Evolutionary conservation across 2,329 filamentous ascomycete species (phyloP), one percentile per base, ranked within the genome.

Genomic region (Ophiostoma sp.): DNA sequence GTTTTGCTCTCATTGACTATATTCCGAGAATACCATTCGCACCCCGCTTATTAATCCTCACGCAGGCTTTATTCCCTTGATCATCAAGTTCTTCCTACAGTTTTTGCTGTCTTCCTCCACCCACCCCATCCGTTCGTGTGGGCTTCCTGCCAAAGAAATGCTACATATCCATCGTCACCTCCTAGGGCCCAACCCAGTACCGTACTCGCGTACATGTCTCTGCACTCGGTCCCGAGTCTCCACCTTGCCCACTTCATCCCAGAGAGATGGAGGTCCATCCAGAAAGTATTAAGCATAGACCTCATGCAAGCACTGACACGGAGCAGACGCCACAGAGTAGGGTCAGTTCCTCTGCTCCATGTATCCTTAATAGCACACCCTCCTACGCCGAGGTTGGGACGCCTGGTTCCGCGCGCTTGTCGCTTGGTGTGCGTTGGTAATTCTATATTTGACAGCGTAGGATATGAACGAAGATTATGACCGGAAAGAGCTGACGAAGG

Each of bases 341-440:
- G 55, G 12, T 12, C 55, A 36, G 27, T 36, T 38, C 14, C 14
- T 60, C 11, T 60, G 55, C 55, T 27, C 55, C 12, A 60, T 40
- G 4, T 5, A 16, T 60, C 27, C 27, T 38, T 60, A 60, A 38
- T 14, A 60, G 27, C 55, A 60, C 63, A 44, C 52, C 67, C 64
- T 60, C 64, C 27, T 68, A 38, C 42, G 52, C 52, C 52, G 52
- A 68, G 55, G 38, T 52, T 49, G 45, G 40, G 18, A 58, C 64
- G 63, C 60, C 55, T 38, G 64, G 65, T 67, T 62, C 65, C 68
- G 45, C 68, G 68, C 65, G 68, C 68, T 67, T 69, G 68, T 69
- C 47, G 65, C 67, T 66, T 66, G 67, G 52, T 58, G 2, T 4
- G 8, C 38, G 52, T 14, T 60, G 55, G 55, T 7, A 27, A 60